phyloP scores from a whole-genome alignment of 2,329 filamentous ascomycete species.

The Nigrospora osmanthi region DNA sequence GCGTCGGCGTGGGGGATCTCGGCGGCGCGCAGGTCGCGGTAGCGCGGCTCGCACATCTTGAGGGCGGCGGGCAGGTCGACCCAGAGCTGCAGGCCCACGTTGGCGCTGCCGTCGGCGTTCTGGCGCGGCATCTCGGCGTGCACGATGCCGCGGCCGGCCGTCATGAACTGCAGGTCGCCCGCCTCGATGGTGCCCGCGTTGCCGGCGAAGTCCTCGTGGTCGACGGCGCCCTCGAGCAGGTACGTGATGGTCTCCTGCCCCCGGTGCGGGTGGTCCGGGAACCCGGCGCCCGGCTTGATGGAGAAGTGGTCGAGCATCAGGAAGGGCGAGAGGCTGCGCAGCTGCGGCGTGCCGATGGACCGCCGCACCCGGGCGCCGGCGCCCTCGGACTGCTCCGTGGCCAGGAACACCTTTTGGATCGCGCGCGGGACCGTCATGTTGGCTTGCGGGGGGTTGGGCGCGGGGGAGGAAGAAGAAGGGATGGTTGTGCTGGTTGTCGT shows the following conservation, averaged over 20 bases:
- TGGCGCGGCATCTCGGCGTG: constrained; percentile 91
- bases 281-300: constrained; percentile 72
- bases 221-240: constrained; percentile 61
- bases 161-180: constrained; percentile 98
- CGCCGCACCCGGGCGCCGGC: constrained; percentile 81
- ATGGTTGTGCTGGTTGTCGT: constrained; percentile 1
- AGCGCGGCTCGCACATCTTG: constrained; percentile 85
- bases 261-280: constrained; percentile 78
- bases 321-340: constrained; percentile 86
- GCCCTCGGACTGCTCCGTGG: constrained; percentile 79
- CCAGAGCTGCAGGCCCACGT: constrained; percentile 90
- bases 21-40: constrained; percentile 70
- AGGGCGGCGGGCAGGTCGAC: constrained; percentile 78
- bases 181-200: constrained; percentile 68
- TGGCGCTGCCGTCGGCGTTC: constrained; percentile 66
- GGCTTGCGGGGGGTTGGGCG: constrained; percentile 19
- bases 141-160: constrained; percentile 82
- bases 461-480: neutral
- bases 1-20: constrained; percentile 73
- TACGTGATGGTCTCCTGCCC: constrained; percentile 80
- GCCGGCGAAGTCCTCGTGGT: constrained; percentile 27
- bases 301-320: constrained; percentile 94
- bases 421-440: constrained; percentile 64
- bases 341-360: constrained; percentile 74
- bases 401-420: constrained; percentile 77